Evolutionary conservation across 2,329 filamentous ascomycete genomes (phyloP), one percentile per base, ranked within the genome.

Genomic region (Aureobasidium zeae): DNA sequence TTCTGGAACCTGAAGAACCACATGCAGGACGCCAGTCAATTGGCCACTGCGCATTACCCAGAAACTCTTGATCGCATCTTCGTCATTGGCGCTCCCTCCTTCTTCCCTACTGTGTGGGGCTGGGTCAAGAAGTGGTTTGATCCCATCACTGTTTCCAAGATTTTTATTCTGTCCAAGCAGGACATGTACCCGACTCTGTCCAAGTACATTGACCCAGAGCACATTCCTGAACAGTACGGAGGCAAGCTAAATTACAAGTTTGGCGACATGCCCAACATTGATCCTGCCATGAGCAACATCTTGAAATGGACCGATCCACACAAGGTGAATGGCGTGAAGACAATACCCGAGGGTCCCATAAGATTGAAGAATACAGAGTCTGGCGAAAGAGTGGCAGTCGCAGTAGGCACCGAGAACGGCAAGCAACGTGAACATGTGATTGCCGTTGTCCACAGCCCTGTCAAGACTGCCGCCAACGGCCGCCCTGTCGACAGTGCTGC

Each of bases 1-100:
- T 95, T 95, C 62, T 95, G 89, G 89, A 93, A 93, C 64, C 66
- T 96, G 49, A 91, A 93, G 70, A 69, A 68, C 17, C 89, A 95
- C 63, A 94, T 96, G 87, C 88, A 95, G 66, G 83, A 87, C 57
- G 88, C 88, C 2, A 88, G 83, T 57, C 77, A 81, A 48, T 71
- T 95, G 44, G 89, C 89, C 5, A 95, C 88, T 3, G 86, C 88
- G 4, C 85, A 95, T 65, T 96, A 95, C 61, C 89, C 89, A 1
- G 89, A 96, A 66, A 96, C 88, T 0, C 68, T 95, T 37, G 89
- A 93, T 61, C 75, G 85, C 53, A 84, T 83, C 62, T 86, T 81
- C 58, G 83, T 96, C 56, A 86, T 95, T 51, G 88, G 88, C 49
- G 89, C 89, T 0, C 89, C 89, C 6, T 68, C 75, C 33, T 94